These are phyloP conservation scores for Moringa oleifera DNA, from an alignment of 345 rosid species.

Conservation along the genomic window DNA sequence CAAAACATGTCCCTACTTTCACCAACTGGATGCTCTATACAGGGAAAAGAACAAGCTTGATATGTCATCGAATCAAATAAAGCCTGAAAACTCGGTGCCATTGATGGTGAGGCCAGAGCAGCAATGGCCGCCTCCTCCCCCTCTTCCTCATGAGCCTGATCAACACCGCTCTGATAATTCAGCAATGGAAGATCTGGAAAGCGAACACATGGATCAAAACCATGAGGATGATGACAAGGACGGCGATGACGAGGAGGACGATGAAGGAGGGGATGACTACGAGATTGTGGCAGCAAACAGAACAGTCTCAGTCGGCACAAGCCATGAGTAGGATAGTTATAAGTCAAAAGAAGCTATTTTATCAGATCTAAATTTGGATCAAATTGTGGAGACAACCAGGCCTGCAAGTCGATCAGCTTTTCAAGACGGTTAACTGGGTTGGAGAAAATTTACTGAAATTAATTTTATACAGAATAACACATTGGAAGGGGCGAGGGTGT, in stretches of 20 bases:
- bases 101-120: slow-evolving; percentile 67
- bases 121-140: slow-evolving; percentile 55
- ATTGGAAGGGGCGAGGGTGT: slow-evolving; percentile 19
- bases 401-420: neutral
- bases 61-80: slow-evolving; percentile 18
- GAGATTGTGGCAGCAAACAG: slow-evolving; percentile 57
- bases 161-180: neutral
- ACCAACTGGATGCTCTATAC: slow-evolving; percentile 66
- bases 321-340: too few species aligned
- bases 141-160: slow-evolving; percentile 4
- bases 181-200: slow-evolving; percentile 27
- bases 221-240: slow-evolving; percentile 37
- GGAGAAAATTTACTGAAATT: slow-evolving; percentile 8
- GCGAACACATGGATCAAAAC: slow-evolving; percentile 24
- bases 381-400: neutral
- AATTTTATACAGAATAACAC: neutral
- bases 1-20: slow-evolving; percentile 84
- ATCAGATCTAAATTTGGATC: neutral
- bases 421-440: slow-evolving; percentile 1
- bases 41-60: slow-evolving; percentile 43
- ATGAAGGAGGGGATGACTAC: slow-evolving; percentile 50
- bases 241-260: slow-evolving; percentile 42
- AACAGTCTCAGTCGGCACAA: slow-evolving; percentile 16
- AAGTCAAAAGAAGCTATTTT: slow-evolving; percentile 8
- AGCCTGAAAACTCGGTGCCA: slow-evolving; percentile 44